Percentiles rank a stretch among this genome's conserved stretches.
These are phyloP conservation scores for Euphorbia corollata DNA, from an alignment of 441 rosid genomes.

Conservation along the genomic window DNA sequence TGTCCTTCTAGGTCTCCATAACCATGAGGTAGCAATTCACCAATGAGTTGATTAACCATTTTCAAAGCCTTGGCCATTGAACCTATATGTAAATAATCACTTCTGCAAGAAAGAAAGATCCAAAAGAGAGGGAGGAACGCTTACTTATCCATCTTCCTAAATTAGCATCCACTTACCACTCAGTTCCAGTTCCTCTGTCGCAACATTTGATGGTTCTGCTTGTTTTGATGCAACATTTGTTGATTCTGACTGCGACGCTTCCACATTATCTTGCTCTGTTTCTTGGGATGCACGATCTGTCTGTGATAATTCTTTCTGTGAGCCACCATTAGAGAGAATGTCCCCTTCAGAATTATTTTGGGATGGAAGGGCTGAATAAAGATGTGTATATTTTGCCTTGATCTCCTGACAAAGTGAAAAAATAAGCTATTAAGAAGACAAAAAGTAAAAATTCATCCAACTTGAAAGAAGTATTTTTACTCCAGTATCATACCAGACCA, in stretches of 20 bases:
- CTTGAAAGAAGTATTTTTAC: conserved; percentile 6
- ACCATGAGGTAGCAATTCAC: conserved; percentile 41
- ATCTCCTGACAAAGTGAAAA: conserved; percentile 35
- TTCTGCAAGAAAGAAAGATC: neutral
- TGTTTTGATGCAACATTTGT: conserved; percentile 15
- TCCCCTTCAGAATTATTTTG: conserved; percentile 31
- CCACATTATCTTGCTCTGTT: conserved; percentile 16
- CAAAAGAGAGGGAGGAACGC: neutral
- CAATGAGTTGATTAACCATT: conserved; percentile 37
- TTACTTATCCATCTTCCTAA: conserved; percentile 12
- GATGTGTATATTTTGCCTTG: conserved; percentile 39
- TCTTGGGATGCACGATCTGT: conserved; percentile 23
- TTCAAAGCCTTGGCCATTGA: conserved; percentile 35
- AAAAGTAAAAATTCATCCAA: conserved; percentile 11
- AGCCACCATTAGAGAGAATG: conserved; percentile 10
- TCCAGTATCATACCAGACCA: neutral
- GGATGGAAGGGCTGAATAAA: conserved; percentile 28
- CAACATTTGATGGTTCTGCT: conserved; percentile 14
- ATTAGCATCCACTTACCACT: conserved; percentile 35
- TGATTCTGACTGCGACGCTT: neutral
- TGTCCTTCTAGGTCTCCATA: conserved; percentile 56
- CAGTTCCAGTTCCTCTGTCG: conserved; percentile 22
- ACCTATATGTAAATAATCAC: conserved; percentile 26
- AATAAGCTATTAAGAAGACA: conserved; percentile 1
- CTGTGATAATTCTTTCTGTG: conserved; percentile 25